Conservation (phyloP, 83 land plant genomes). For the Thuja plicata region DNA sequence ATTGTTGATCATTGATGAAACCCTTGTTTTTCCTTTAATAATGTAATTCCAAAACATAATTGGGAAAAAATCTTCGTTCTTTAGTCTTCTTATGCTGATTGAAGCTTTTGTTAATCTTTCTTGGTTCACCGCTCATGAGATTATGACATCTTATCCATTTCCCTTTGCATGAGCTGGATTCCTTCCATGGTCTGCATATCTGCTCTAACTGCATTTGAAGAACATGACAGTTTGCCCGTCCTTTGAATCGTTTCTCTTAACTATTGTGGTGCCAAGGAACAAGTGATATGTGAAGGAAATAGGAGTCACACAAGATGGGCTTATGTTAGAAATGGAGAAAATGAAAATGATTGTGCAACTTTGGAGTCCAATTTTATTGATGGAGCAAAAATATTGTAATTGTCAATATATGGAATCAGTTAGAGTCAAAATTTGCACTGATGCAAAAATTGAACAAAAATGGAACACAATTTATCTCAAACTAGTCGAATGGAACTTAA, state of each 20-base stretch:
- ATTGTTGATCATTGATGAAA: neutral
- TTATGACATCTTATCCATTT: neutral
- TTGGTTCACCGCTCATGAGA: neutral
- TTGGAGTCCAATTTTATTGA: neutral
- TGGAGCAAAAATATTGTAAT: neutral
- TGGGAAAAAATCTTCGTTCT: neutral
- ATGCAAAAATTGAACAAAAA: no score
- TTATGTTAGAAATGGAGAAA: neutral
- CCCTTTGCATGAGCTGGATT: neutral
- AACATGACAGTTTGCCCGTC: neutral
- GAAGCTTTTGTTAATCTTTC: neutral
- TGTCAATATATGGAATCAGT: neutral
- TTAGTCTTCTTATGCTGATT: neutral
- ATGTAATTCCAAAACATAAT: neutral
- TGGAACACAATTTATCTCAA: no score
- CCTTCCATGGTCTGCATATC: neutral
- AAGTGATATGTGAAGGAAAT: neutral
- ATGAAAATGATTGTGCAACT: neutral
- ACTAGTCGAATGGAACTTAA: no score
- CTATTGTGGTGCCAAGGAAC: neutral
- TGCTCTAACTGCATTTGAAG: neutral
- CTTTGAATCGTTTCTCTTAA: no score
- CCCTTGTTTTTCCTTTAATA: neutral
- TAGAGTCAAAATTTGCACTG: neutral
- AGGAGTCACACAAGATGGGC: neutral